Evolutionary conservation across 2,329 filamentous ascomycete species (phyloP).

Genomic region (Plenodomus tracheiphilus): DNA sequence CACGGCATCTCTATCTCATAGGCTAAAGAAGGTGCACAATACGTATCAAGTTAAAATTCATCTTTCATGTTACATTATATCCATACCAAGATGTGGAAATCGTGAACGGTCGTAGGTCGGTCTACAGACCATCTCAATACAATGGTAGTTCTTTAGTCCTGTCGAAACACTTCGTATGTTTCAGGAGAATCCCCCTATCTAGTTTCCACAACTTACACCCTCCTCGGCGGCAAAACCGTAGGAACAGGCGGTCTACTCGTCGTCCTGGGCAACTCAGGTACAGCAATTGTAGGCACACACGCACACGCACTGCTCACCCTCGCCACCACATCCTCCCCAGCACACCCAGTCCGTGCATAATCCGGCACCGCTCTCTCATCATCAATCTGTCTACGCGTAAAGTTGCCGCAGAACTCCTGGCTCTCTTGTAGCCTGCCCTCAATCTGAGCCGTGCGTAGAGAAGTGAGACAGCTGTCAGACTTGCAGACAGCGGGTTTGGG

Average conservation of each 20-base stretch:
- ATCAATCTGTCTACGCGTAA: conserved; percentile 18
- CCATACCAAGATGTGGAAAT: too few species aligned
- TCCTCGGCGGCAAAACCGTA: conserved; percentile 27
- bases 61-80: too few species aligned
- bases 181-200: background rate
- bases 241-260: conserved; percentile 27
- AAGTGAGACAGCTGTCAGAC: conserved; percentile 18
- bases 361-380: conserved; percentile 18
- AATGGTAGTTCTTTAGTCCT: background rate
- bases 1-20: too few species aligned
- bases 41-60: too few species aligned
- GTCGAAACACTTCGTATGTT: background rate
- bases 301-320: conserved; percentile 30
- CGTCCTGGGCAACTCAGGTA: conserved; percentile 28
- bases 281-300: conserved; percentile 25
- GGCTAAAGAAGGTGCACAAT: too few species aligned
- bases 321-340: conserved; percentile 17
- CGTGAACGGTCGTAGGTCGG: too few species aligned
- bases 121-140: too few species aligned
- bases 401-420: conserved; percentile 23
- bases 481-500: conserved; percentile 25
- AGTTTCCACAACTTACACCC: background rate
- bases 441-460: conserved; percentile 24
- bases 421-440: conserved; percentile 20
- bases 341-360: conserved; percentile 21